Evolutionary conservation across 306 rosid species (phyloP), one percentile per base, ranked within the genome.

Genomic region (Dryas octopetala): DNA sequence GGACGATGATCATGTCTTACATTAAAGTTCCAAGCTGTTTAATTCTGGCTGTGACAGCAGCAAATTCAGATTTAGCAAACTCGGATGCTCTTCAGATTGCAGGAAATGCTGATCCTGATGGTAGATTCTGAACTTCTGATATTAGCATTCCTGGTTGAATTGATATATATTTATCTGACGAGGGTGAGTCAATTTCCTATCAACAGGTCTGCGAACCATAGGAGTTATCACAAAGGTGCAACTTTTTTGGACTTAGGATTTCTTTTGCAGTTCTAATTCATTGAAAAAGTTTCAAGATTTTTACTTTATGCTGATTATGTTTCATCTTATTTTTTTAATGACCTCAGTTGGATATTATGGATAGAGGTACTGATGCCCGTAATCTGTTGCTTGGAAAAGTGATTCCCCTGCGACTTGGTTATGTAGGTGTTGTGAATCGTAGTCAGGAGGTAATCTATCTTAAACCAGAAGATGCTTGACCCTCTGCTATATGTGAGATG

Each of bases 11-110:
- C 77, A 90, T 90, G 97, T 92, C 97, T 47, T 95, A 95, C 81
- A 95, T 95, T 62, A 95, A 92, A 89, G 84, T 86, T 62, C 87
- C 89, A 14, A 93, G 88, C 75, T 95, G 99, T 82, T 87, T 95
- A 66, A 95, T 95, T 86, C 86, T 95, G 14, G 99, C 99, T 75
- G 99, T 95, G 71, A 92, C 99, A 48, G 91, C 99, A 0, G 99
- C 99, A 76, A 95, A 95, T 85, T 92, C 99, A 66, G 99, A 95
- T 88, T 84, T 92, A 81, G 99, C 99, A 55, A 95, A 95, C 78
- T 95, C 99, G 77, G 99, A 95, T 82, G 99, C 99, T 76, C 97
- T 95, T 84, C 99, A 95, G 87, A 86, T 95, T 89, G 99, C 99
- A 41, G 98, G 98, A 80, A 86, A 88, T 77, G 99, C 99, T 77